Evolutionary conservation across 2,329 filamentous ascomycete species (phyloP).

Genomic region (Verticillium zaregamsianum): DNA sequence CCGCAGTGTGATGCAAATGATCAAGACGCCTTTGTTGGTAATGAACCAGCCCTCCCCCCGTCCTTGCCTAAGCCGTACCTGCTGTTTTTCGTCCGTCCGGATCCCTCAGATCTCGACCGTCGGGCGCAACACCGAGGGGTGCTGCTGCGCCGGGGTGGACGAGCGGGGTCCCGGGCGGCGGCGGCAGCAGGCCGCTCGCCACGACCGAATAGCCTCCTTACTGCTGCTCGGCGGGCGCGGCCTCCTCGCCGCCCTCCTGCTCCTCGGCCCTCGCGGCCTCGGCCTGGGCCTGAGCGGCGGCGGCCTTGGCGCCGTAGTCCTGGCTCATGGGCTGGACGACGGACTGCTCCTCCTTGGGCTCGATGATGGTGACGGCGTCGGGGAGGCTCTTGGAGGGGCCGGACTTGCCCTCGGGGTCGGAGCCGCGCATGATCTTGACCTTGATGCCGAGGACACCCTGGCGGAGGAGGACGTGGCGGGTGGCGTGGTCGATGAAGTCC

Average conservation of each 20-base stretch:
- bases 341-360: conserved; percentile 98
- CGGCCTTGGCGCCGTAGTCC: conserved; percentile 95
- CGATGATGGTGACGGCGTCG: conserved; percentile 98
- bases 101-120: background rate
- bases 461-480: conserved; percentile 98
- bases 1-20: conserved; percentile 18
- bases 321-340: conserved; percentile 94
- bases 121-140: background rate
- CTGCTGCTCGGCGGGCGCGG: conserved; percentile 45
- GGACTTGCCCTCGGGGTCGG: conserved; percentile 98
- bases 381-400: conserved; percentile 96
- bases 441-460: conserved; percentile 99
- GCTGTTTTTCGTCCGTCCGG: background rate
- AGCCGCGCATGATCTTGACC: conserved; percentile 99
- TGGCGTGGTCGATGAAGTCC: conserved; percentile 99
- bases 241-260: conserved; percentile 52
- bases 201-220: conserved; percentile 15
- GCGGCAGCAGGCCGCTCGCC: conserved; percentile 12
- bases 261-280: conserved; percentile 52
- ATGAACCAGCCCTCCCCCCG: conserved; percentile 14
- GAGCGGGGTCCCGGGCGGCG: conserved; percentile 3
- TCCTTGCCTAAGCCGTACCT: background rate
- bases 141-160: background rate
- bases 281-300: conserved; percentile 60
- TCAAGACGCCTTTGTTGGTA: conserved; percentile 17